These are phyloP conservation scores for Aspergillus sclerotioniger DNA, from an alignment of 495 filamentous ascomycete species.

Conservation along the genomic window DNA sequence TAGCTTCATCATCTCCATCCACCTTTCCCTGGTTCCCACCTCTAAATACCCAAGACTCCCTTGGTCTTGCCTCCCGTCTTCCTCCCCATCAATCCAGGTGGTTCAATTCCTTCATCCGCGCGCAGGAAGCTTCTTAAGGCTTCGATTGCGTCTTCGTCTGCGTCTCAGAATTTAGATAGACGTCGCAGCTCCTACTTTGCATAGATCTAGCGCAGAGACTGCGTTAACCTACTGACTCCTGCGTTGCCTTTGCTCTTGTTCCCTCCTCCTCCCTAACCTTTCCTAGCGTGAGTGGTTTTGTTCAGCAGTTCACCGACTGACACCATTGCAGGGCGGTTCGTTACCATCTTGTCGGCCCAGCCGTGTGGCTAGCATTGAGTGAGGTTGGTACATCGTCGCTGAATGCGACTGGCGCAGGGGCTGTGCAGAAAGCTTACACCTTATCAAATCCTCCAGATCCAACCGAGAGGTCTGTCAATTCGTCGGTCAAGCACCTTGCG, in stretches of 20 bases:
- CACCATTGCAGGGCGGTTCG: slow-evolving; percentile 33
- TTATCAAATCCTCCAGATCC: slow-evolving; percentile 10
- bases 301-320: slow-evolving; percentile 37
- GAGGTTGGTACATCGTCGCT: slow-evolving; percentile 20
- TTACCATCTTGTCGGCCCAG: slow-evolving; percentile 24
- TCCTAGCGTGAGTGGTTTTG: slow-evolving; percentile 21
- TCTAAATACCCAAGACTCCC: slow-evolving; percentile 32
- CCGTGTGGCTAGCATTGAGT: slow-evolving; percentile 24
- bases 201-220: slow-evolving; percentile 17
- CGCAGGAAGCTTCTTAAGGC: slow-evolving; percentile 4
- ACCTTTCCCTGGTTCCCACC: slow-evolving; percentile 30
- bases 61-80: slow-evolving; percentile 25
- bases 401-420: slow-evolving; percentile 13
- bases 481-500: slow-evolving; percentile 15
- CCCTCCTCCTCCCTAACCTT: slow-evolving; percentile 17
- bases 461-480: slow-evolving; percentile 21
- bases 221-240: slow-evolving; percentile 17
- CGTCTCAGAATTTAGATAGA: slow-evolving; percentile 8
- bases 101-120: slow-evolving; percentile 8
- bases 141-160: slow-evolving; percentile 8
- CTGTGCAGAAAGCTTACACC: slow-evolving; percentile 16
- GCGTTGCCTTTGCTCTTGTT: slow-evolving; percentile 21
- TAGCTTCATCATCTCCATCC: slow-evolving; percentile 32
- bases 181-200: background rate
- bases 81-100: slow-evolving; percentile 13